Base-by-base conservation (phyloP, 2,329 filamentous ascomycete species). In the Helotiales sp. region DNA sequence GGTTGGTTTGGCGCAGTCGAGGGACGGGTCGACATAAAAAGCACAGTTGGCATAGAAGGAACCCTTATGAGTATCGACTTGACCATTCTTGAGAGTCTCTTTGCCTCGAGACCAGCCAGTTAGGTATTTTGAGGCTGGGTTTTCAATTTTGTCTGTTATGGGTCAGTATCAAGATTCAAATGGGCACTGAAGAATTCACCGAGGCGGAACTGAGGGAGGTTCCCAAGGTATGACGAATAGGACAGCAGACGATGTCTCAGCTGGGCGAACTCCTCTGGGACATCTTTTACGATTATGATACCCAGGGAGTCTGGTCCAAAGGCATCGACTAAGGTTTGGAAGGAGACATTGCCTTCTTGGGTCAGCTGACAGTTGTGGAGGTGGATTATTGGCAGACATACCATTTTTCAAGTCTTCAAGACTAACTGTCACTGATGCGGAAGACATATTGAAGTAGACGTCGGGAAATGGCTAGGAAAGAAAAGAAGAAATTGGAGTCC, bases 301-400 rank as follows among this genome's bases (percentile, higher is more conserved):
- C 96, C 96, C 13, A 98, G 83, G 1, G 93, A 97, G 28, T 92
- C 88, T 1, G 94, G 93, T 0, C 96, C 96, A 77, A 99, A 98
- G 0, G 96, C 96, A 73, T 91, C 80, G 74, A 92, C 87, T 11
- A 96, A 84, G 0, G 86, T 86, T 64, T 87, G 85, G 61, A 93
- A 90, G 0, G 90, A 84, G 54, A 95, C 84, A 65, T 85, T 86
- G 22, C 88, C 91, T 92, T 70, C 43, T 26, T 47, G 17, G 59
- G 61, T 74, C 62, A 75, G 72, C 45, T 32, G 52, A 58, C 24
- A 24, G 5, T 26, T n/a, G 57, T 43, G 11, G 15, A 20, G n/a
- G 17, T 26, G 24, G 24, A 45, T 52, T 32, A 40, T 45, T 32
- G 17, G 17, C 10, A n/a, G 22, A 62, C 69, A 73, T 81, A 88